These are phyloP conservation scores for Angomonas ambiguus DNA, from an alignment of 208 protist species.

Conservation along the genomic window DNA sequence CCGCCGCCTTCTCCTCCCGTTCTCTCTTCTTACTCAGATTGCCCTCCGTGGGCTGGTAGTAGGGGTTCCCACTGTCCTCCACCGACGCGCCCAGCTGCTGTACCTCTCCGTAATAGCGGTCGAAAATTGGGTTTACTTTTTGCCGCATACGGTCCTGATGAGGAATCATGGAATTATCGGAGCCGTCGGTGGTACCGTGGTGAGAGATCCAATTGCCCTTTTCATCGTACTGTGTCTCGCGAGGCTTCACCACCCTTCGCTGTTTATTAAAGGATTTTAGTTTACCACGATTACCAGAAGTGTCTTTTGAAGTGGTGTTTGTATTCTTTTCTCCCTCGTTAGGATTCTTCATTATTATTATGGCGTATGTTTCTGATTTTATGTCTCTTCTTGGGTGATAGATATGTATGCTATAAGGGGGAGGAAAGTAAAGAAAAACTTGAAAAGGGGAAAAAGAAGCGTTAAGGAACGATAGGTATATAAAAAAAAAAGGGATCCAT, in stretches of 20 bases:
- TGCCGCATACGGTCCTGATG: conserved; percentile 64
- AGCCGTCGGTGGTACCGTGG: background rate
- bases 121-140: conserved; percentile 41
- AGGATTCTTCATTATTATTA: no score
- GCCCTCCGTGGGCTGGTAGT: background rate
- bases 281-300: no score
- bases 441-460: background rate
- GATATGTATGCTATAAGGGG: no score
- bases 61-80: conserved; percentile 10
- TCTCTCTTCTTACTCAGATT: no score
- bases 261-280: conserved; percentile 72
- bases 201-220: conserved; percentile 61
- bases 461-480: background rate
- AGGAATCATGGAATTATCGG: conserved; percentile 3
- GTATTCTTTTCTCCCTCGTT: background rate
- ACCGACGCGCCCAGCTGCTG: conserved; percentile 45
- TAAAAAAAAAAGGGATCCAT: conserved; percentile 13
- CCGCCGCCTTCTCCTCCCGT: no score
- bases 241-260: conserved; percentile 30
- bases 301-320: conserved; percentile 17
- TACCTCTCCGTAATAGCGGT: conserved; percentile 68
- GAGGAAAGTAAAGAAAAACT: no score
- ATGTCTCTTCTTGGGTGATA: no score
- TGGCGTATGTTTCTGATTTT: no score
- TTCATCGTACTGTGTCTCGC: conserved; percentile 48